Conservation (phyloP, 106 monocot species). For the Phalaenopsis equestris region DNA sequence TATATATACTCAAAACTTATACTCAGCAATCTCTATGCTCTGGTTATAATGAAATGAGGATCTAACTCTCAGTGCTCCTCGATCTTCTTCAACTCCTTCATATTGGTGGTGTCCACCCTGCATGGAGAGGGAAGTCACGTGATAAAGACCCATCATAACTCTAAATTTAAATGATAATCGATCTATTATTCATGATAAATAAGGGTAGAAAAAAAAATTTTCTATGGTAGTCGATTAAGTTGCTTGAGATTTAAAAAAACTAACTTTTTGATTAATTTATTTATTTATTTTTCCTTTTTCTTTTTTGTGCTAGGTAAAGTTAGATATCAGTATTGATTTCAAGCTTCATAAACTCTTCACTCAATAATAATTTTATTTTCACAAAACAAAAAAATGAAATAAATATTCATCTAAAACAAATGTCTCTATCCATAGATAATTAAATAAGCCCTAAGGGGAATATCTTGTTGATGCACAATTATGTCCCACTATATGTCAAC, state of each 20-base stretch:
- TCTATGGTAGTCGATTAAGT: background rate
- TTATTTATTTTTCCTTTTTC: too few species aligned
- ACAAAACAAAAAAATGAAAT: too few species aligned
- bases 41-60: background rate
- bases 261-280: too few species aligned
- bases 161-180: background rate
- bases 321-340: too few species aligned
- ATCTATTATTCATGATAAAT: background rate
- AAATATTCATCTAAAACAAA: too few species aligned
- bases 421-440: too few species aligned
- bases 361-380: too few species aligned
- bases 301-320: too few species aligned
- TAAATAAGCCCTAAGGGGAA: too few species aligned
- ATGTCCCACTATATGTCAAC: too few species aligned
- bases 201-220: background rate
- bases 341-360: too few species aligned
- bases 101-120: constrained; percentile 92
- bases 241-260: background rate
- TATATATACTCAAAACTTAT: background rate
- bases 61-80: constrained; percentile 61
- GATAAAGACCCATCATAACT: background rate
- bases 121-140: background rate
- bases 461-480: too few species aligned
- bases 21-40: background rate
- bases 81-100: constrained; percentile 91